Evolutionary conservation across 495 filamentous ascomycete species (phyloP), one percentile per base, ranked within the genome.

Genomic region (Tetracladium setigerum): DNA sequence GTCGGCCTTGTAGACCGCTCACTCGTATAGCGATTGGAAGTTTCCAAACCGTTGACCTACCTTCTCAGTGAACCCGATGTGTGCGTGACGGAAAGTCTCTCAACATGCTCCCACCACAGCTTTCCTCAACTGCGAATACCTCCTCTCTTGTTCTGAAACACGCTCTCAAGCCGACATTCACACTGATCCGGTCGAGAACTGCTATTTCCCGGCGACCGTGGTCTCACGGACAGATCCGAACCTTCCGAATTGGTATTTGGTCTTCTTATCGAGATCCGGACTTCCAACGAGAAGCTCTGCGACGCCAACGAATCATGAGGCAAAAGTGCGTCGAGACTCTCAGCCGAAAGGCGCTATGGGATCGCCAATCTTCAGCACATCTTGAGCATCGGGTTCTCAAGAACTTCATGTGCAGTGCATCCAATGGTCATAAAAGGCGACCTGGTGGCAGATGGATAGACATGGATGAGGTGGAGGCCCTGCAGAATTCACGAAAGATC

Each of bases 191-290:
- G 53, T 44, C 31, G 46, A 24, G 36, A 52, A 37, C 41, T 33
- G 16, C 14, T 36, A 9, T 47, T 53, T 37, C 57, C 52, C 45
- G 41, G 13, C 30, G 38, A 38, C 33, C 30, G 18, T 37, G 52
- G 13, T 27, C 42, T 7, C 53, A 46, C 1, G 60, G 69, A 30
- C 73, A 76, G 42, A 56, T 46, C 9, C 69, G 75, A 14, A 56
- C 43, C 45, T 74, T 74, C 50, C 65, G 70, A 39, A 67, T 76
- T 44, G 67, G 64, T 33, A 35, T 60, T 10, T 71, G 70, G 64
- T 62, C 65, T 10, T 67, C 66, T 19, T 70, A 62, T 34, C 42
- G 67, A 7, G 62, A 71, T 47, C 50, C 60, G 11, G 62, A 65
- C 33, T 54, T 51, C n/a, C 51, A 62, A 19, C 62, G 58, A 30